phyloP scores from a whole-genome alignment of 2,329 filamentous ascomycete genomes.

The Colletotrichum horii region DNA sequence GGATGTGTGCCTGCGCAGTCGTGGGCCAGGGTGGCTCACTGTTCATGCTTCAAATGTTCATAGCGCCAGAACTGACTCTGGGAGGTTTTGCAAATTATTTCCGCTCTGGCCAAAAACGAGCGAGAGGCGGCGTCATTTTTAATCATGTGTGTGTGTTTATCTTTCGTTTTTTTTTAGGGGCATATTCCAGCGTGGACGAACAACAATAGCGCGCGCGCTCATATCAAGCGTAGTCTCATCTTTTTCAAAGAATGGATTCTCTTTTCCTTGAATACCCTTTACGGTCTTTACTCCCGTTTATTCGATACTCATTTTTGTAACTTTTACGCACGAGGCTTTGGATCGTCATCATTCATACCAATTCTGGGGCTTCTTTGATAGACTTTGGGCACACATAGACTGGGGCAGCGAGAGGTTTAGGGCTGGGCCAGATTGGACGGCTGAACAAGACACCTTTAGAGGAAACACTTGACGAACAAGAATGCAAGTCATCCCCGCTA shows the following conservation, averaged over 20 bases:
- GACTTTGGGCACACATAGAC: constrained; percentile 10
- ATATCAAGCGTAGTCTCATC: background rate
- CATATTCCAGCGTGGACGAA: constrained; percentile 13
- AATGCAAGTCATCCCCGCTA: background rate
- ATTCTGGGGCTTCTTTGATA: background rate
- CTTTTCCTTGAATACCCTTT: background rate
- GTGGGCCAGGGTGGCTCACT: constrained; percentile 7
- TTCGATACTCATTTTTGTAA: background rate
- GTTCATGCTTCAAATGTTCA: constrained; percentile 18
- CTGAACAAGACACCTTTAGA: background rate
- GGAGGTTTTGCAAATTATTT: background rate
- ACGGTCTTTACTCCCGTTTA: constrained; percentile 2
- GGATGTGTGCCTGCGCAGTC: constrained; percentile 1
- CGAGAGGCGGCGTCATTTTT: constrained; percentile 2
- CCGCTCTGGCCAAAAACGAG: constrained; percentile 2
- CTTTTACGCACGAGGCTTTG: background rate
- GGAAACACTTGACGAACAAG: background rate
- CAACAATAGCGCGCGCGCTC: constrained; percentile 1
- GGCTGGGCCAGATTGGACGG: background rate
- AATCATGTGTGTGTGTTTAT: background rate
- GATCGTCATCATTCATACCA: background rate
- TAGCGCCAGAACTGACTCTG: constrained; percentile 3
- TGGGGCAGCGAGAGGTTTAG: background rate
- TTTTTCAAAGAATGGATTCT: background rate
- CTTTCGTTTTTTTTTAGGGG: background rate